phyloP scores from a whole-genome alignment of 1,139 yeast species.

The Pichia sp. region DNA sequence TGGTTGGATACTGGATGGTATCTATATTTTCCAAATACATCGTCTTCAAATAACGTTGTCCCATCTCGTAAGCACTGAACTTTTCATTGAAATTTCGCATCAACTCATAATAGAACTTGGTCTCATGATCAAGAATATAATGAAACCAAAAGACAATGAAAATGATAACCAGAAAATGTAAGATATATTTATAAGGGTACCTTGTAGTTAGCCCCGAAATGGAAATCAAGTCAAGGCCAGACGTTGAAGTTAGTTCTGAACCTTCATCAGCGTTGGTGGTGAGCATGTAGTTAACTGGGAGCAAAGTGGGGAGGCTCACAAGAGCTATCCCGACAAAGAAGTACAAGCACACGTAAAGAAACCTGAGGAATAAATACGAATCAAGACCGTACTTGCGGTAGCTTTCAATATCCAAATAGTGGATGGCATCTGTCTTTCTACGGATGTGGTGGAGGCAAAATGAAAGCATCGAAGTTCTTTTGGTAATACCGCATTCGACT shows the following conservation, averaged over 20 bases:
- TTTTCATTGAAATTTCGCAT: slow-evolving; percentile 33
- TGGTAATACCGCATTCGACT: no score
- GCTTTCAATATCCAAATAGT: slow-evolving; percentile 27
- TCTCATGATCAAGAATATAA: slow-evolving; percentile 42
- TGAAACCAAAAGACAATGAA: slow-evolving; percentile 49
- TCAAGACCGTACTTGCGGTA: slow-evolving; percentile 53
- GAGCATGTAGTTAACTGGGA: slow-evolving; percentile 43
- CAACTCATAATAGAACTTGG: slow-evolving; percentile 39
- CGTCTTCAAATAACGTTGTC: slow-evolving; percentile 28
- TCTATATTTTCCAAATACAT: slow-evolving; percentile 42
- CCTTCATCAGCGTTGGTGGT: not conserved
- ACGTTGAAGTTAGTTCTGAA: not conserved
- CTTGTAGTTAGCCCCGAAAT: slow-evolving; percentile 51
- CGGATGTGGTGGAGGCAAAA: slow-evolving; percentile 2
- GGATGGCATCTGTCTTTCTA: slow-evolving; percentile 29
- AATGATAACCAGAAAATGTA: slow-evolving; percentile 49
- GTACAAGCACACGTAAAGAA: slow-evolving; percentile 38
- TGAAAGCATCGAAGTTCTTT: not conserved
- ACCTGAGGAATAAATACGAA: slow-evolving; percentile 56
- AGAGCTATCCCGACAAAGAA: slow-evolving; percentile 43
- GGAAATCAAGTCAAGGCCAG: slow-evolving; percentile 53
- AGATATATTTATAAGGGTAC: slow-evolving; percentile 38
- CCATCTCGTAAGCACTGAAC: slow-evolving; percentile 9
- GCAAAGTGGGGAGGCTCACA: slow-evolving; percentile 28
- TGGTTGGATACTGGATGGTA: slow-evolving; percentile 33